Evolutionary conservation across 345 rosid species (phyloP).

Genomic region (Brassica rapa): DNA sequence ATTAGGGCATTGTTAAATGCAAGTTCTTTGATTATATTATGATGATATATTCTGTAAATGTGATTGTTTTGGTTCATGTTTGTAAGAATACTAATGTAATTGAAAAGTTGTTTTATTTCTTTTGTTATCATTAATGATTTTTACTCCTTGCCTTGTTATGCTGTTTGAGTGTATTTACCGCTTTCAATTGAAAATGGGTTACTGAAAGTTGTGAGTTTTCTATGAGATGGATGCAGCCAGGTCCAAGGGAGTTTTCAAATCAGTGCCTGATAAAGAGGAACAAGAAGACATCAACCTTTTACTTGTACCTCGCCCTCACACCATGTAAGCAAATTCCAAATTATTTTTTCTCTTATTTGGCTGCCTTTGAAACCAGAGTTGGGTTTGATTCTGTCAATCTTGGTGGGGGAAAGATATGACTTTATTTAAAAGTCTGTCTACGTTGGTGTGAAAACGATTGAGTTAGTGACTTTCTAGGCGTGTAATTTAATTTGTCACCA

Average conservation of each 20-base stretch:
- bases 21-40: background rate
- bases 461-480: conserved; percentile 15
- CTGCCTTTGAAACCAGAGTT: background rate
- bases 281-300: conserved; percentile 74
- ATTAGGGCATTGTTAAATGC: background rate
- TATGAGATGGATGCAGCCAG: conserved; percentile 58
- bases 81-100: background rate
- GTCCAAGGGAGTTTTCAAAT: conserved; percentile 66
- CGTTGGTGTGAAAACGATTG: conserved; percentile 14
- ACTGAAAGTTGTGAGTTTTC: conserved; percentile 12
- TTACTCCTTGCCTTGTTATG: background rate
- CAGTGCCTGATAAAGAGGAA: conserved; percentile 78
- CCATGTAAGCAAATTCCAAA: conserved; percentile 62
- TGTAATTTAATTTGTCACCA: conserved; percentile 32
- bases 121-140: background rate
- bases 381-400: conserved; percentile 6
- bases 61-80: background rate
- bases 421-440: conserved; percentile 12
- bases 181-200: background rate
- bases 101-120: background rate
- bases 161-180: background rate
- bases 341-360: background rate
- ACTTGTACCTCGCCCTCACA: conserved; percentile 65
- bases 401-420: conserved; percentile 24
- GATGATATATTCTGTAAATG: background rate